These are phyloP conservation scores for Colletotrichum sp. DNA, from an alignment of 2,329 filamentous ascomycete genomes.

Conservation along the genomic window DNA sequence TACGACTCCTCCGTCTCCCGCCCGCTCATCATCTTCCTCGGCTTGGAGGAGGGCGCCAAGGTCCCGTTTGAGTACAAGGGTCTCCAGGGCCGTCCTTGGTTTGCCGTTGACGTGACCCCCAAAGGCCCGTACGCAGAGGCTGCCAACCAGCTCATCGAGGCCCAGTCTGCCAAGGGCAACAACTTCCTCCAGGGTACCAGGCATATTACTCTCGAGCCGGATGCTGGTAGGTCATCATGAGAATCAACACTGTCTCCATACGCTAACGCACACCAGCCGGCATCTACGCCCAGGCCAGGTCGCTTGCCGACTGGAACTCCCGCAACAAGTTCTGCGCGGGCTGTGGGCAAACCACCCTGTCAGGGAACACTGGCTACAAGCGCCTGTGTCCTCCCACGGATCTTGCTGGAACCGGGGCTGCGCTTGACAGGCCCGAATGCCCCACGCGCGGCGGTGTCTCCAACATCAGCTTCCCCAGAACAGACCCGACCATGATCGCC, in stretches of 20 bases:
- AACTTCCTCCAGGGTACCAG: slow-evolving; percentile 72
- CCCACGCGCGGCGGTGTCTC: slow-evolving; percentile 84
- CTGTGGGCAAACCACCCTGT: slow-evolving; percentile 84
- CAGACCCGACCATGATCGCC: slow-evolving; percentile 94
- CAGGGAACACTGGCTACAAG: slow-evolving; percentile 81
- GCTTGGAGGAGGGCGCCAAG: slow-evolving; percentile 70
- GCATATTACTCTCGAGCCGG: slow-evolving; percentile 62
- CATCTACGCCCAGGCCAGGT: slow-evolving; percentile 87
- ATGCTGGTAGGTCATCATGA: slow-evolving; percentile 56
- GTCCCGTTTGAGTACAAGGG: slow-evolving; percentile 65
- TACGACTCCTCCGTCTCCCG: slow-evolving; percentile 75
- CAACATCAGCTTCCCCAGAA: slow-evolving; percentile 90
- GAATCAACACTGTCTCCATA: neutral
- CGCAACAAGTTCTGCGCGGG: slow-evolving; percentile 91
- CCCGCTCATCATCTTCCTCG: slow-evolving; percentile 83
- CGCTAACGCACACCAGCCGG: slow-evolving; percentile 63
- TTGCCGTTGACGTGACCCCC: slow-evolving; percentile 88
- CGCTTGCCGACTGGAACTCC: slow-evolving; percentile 91
- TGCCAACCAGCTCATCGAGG: slow-evolving; percentile 53
- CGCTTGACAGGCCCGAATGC: slow-evolving; percentile 70
- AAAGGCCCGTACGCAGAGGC: slow-evolving; percentile 66
- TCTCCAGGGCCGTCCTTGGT: slow-evolving; percentile 83
- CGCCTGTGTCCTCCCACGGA: slow-evolving; percentile 79
- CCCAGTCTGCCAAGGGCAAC: slow-evolving; percentile 59
- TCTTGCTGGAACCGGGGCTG: slow-evolving; percentile 48